Conservation (phyloP, 2,329 filamentous ascomycete species). For the Ascocoryne sarcoides region DNA sequence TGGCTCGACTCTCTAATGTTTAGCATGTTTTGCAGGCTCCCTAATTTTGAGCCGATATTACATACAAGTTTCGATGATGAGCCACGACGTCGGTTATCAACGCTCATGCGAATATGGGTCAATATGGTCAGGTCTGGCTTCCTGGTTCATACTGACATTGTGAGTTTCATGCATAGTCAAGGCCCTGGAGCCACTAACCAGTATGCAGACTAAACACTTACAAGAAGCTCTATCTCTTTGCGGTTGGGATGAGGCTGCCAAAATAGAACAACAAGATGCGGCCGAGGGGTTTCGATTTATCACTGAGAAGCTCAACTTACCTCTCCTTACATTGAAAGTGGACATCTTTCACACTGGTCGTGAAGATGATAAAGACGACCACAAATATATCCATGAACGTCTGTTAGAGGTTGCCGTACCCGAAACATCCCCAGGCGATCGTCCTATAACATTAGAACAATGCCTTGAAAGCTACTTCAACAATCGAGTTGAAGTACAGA, state of each 20-base stretch:
- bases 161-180: slow-evolving; percentile 9
- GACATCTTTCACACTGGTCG: slow-evolving; percentile 90
- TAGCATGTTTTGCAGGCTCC: slow-evolving; percentile 86
- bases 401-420: slow-evolving; percentile 88
- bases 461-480: slow-evolving; percentile 95
- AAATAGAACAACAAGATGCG: slow-evolving; percentile 81
- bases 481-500: slow-evolving; percentile 70
- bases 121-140: slow-evolving; percentile 82
- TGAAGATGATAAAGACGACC: slow-evolving; percentile 74
- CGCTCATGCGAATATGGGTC: slow-evolving; percentile 79
- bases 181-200: slow-evolving; percentile 7
- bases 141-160: slow-evolving; percentile 74
- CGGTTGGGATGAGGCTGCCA: slow-evolving; percentile 76
- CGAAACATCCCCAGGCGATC: slow-evolving; percentile 50
- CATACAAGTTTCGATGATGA: slow-evolving; percentile 71
- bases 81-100: slow-evolving; percentile 61
- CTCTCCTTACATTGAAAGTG: slow-evolving; percentile 82
- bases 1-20: slow-evolving; percentile 88
- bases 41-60: slow-evolving; percentile 88
- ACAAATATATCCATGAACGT: slow-evolving; percentile 89
- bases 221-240: slow-evolving; percentile 77
- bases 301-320: slow-evolving; percentile 79
- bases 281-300: slow-evolving; percentile 96
- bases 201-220: slow-evolving; percentile 62
- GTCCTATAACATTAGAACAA: slow-evolving; percentile 72